Evolutionary conservation across 441 rosid genomes (phyloP), one percentile per base, ranked within the genome.

Genomic region (Adansonia grandidieri): DNA sequence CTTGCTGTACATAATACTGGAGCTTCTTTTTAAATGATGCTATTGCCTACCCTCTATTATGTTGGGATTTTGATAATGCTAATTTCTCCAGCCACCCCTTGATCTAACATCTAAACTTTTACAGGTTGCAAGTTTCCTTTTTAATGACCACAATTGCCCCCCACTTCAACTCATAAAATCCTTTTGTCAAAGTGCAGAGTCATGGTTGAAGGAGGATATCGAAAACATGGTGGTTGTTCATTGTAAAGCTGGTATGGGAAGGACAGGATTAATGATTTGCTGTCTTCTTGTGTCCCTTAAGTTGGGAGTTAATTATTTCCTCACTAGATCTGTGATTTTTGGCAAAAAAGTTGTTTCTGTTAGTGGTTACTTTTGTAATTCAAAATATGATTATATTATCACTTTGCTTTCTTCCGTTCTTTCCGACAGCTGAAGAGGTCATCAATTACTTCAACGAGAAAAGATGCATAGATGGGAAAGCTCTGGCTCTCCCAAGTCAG

Each of bases 241-340:
- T 80, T 94, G 97, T 79, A 94, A 94, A 81, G 98, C 97, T 45
- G 97, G 96, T 37, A 88, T 94, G 96, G 97, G 86, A 69, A 91
- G 98, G 84, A 94, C 97, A 20, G 98, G 98, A 42, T 74, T 94
- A 77, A 94, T 94, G 98, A 89, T 90, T 68, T 90, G 96, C 75
- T 85, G 96, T 83, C 95, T 94, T 82, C 97, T 94, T 76, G 81
- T 92, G 53, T 90, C 64, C 84, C 88, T 94, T 71, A 92, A 94
- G 96, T 97, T 94, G 74, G 81, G 78, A 53, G 62, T 37, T 71
- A 17, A 7, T 77, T 42, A 63, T 68, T 32, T 19, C 45, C 48
- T 20, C 73, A n/a, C 54, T 44, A 64, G 54, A 42, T 65, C 58
- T 15, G 19, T 50, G 44, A n/a, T n/a, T n/a, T n/a, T n/a, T n/a